Percentiles rank a stretch among this genome's conserved stretches.
phyloP scores from a whole-genome alignment of 257 asterid species.

The Nicotiana obtusifolia region DNA sequence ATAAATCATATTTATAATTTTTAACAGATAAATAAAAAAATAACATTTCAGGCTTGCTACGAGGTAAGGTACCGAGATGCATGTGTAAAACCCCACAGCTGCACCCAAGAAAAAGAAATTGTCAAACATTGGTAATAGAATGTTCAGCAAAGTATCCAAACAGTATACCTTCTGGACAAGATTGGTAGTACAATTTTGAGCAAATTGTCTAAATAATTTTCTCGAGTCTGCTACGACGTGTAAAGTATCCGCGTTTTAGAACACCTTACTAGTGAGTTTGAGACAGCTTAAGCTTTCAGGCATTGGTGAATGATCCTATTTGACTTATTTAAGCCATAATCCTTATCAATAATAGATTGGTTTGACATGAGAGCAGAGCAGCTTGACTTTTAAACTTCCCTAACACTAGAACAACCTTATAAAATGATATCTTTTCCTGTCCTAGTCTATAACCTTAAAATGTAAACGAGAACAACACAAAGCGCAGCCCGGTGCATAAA shows the following conservation, averaged over 20 bases:
- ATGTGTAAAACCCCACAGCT: slow-evolving; percentile 94
- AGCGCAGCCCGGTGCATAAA: too few species aligned
- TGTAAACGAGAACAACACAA: neutral
- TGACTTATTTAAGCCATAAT: neutral
- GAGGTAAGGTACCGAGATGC: slow-evolving; percentile 54
- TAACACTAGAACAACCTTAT: neutral
- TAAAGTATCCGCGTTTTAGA: neutral
- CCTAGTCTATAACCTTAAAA: neutral
- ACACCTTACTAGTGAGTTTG: neutral
- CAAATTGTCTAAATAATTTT: neutral
- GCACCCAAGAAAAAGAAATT: slow-evolving; percentile 23
- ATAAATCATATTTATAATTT: neutral
- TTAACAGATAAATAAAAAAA: neutral
- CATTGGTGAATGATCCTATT: too few species aligned
- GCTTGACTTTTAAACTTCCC: neutral
- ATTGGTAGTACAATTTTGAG: neutral
- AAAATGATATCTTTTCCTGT: neutral
- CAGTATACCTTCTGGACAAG: neutral
- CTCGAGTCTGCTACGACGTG: neutral
- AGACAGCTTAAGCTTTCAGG: neutral
- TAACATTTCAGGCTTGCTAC: neutral
- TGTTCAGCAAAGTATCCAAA: neutral
- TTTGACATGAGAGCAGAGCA: neutral
- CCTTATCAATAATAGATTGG: neutral
- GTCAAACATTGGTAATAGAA: neutral